Base-by-base conservation (phyloP, 1,284 basidiomycete species). In the Ceratobasidium sp. region DNA sequence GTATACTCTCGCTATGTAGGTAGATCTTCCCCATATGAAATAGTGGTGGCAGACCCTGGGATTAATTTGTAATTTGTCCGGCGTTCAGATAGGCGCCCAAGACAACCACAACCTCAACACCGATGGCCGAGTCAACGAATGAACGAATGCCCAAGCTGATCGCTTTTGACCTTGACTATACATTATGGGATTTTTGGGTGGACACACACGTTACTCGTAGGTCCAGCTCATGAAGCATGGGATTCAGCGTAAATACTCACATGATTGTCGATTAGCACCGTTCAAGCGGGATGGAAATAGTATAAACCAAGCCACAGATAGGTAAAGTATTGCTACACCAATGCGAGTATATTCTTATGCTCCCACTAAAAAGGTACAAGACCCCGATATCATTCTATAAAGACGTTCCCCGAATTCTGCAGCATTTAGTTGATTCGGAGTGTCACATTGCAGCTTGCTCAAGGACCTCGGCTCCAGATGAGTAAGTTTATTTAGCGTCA, bases 151-250 rank as follows among this genome's bases (percentile, higher is more conserved):
- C 92, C 0, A 84, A 88, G 72, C 84, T 93, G 29, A 80, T 94
- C 12, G 92, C 89, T 0, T 93, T 94, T 76, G 93, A 95, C 75
- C 79, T 94, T 25, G 93, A 94, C 75, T 93, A 90, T 76, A 94
- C 92, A 0, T 80, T 94, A 0, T 94, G 92, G 92, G 85, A 89
- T 70, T 80, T 94, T 7, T 94, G 91, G 90, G 88, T 93, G 49
- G 90, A 93, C 76, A 87, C 85, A n/a, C 86, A 90, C 76, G 80
- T 87, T 67, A 79, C 81, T 68, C 82, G 85, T 83, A 73, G 13
- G 76, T 74, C 22, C 2, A 13, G n/a, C n/a, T 55, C 17, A 20
- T 0, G 70, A 78, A 72, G 78, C 17, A 8, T 40, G 8, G 22
- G 6, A 10, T 71, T 34, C 13, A 60, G 25, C 20, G 34, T 35